Base-by-base conservation (phyloP, 2,329 filamentous ascomycete species). In the Pseudogymnoascus sp. region DNA sequence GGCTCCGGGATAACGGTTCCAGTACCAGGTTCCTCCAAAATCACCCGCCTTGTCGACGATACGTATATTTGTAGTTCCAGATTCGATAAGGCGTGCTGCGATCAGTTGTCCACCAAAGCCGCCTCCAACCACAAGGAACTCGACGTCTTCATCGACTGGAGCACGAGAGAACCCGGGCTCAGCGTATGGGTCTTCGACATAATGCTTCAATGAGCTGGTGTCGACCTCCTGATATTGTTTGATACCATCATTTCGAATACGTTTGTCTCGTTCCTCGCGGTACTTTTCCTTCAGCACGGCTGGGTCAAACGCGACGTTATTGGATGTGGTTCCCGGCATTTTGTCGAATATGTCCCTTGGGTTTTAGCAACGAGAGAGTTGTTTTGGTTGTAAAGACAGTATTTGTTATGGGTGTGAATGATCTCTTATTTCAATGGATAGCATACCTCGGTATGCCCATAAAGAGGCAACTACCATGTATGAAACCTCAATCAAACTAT, bases 1-100 rank as follows among this genome's bases (percentile, higher is more conserved):
- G 3, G 79, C 66, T 3, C 79, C 79, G 1, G 79, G 78, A 63
- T 81, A 81, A 8, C 75, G 72, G 56, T 81, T 80, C 76, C 77
- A 80, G 66, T 78, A 81, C 72, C 79, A 81, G 1, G 77, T 79
- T 0, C 79, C 79, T 3, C 79, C 78, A 68, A 80, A 81, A 5
- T 77, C 78, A 3, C 76, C 77, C 3, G 78, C 78, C 16, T 72
- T 81, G 66, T 81, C 79, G 8, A 79, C 68, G 37, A 80, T 74
- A 14, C 72, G 65, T 24, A 80, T 74, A 53, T 78, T 73, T 4
- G 71, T 66, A 7, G 70, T 26, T 8, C 65, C 65, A 10, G 38
- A 61, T 14, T 64, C 59, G 6, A 65, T 37, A n/a, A 66, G 28
- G 11, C 65, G 64, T 12, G 61, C 64, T 8, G 65, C 62, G 19